Base-by-base conservation (phyloP, 1,284 basidiomycete genomes). In the Inonotus obliquus region DNA sequence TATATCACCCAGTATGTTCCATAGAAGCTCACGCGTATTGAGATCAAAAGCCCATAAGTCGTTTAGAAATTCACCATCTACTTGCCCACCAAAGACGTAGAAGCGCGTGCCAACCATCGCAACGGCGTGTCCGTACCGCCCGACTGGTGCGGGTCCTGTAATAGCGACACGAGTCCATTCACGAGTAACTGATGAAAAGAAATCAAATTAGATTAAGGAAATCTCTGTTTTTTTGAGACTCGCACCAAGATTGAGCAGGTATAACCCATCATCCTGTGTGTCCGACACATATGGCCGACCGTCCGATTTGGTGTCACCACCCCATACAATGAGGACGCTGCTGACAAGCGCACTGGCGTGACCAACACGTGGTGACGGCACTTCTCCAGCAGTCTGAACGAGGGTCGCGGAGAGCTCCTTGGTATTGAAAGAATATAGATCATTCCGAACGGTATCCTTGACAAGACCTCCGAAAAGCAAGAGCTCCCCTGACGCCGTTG, bases 41-140 rank as follows among this genome's bases (percentile, higher is more conserved):
- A 99, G 83, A 77, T 99, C 96, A 73, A 99, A 99, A 35, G 87
- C 84, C 94, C 96, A 98, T 39, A 99, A 75, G 74, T 99, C 97
- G 72, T 96, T 95, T 73, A 98, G 81, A 73, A 98, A 99, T 69
- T 93, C 86, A 32, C 92, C 92, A 66, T 96, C 92, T n/a, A 95
- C 94, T 74, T 99, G 96, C 37, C 97, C 97, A 65, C 97, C 97
- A 71, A 98, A 98, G 45, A 99, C 84, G 72, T 93, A 93, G 77
- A 99, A 97, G 71, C 86, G 90, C 65, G 91, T 92, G 54, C 91
- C 94, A 63, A 90, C 82, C 88, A 99, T 96, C 29, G 92, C 87
- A 21, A 96, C 94, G 5, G 96, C 91, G 75, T 99, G 97, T 0
- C 97, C 97, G 71, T 99, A 98, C 56, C 97, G 83, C 9, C 97